phyloP scores from a whole-genome alignment of 225 moss, liverwort and hornwort species.

The Polytrichum commune region DNA sequence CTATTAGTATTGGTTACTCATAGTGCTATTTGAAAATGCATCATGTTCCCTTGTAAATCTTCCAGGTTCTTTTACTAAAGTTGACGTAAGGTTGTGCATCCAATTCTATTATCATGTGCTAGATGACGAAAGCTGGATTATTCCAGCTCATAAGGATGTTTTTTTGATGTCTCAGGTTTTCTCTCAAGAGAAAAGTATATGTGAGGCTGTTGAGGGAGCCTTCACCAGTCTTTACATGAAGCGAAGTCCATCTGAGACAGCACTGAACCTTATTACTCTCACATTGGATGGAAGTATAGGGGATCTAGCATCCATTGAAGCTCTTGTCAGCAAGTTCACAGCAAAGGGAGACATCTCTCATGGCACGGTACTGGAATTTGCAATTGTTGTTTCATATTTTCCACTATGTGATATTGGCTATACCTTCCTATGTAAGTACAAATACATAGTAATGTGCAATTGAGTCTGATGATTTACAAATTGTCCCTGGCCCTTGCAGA shows the following conservation, averaged over 20 bases:
- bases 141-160: no score
- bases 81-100: no score
- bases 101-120: no score
- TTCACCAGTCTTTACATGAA: slow-evolving; percentile 79
- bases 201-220: slow-evolving; percentile 75
- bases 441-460: no score
- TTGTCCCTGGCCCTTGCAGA: slow-evolving; percentile 43
- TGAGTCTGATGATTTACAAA: no score
- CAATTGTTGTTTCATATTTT: no score
- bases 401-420: background rate
- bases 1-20: no score
- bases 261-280: slow-evolving; percentile 68
- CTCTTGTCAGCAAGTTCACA: slow-evolving; percentile 76
- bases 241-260: slow-evolving; percentile 76
- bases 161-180: slow-evolving; percentile 61
- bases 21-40: no score
- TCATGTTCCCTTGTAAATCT: no score
- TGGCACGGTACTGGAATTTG: slow-evolving; percentile 57
- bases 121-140: no score
- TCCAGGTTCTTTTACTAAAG: no score
- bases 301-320: slow-evolving; percentile 93
- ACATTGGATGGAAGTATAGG: slow-evolving; percentile 86
- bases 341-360: slow-evolving; percentile 58
- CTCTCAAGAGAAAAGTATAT: slow-evolving; percentile 74
- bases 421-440: no score